Conservation (phyloP, 257 asterid species). For the Petunia secreta region DNA sequence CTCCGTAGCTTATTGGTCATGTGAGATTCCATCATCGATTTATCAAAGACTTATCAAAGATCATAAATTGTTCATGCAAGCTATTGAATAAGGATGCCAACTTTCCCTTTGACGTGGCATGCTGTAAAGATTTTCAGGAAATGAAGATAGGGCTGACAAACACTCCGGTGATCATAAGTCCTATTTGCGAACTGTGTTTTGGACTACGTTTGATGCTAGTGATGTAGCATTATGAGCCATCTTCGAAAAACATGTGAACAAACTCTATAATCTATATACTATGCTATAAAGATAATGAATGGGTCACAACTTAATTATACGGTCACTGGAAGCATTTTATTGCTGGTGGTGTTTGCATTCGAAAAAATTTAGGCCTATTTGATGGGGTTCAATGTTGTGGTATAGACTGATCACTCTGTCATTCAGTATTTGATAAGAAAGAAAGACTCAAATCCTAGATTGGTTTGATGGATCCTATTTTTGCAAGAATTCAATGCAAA, state of each 20-base stretch:
- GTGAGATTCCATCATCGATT: no score
- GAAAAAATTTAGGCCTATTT: background rate
- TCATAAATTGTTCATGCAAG: background rate
- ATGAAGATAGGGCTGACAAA: background rate
- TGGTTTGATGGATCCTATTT: background rate
- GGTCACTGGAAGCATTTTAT: background rate
- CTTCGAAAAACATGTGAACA: background rate
- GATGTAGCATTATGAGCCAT: background rate
- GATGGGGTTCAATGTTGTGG: background rate
- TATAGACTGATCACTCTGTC: background rate
- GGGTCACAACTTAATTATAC: background rate
- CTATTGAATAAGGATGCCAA: background rate
- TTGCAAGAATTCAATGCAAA: background rate
- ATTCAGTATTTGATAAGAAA: background rate
- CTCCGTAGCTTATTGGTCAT: background rate
- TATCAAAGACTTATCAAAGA: background rate
- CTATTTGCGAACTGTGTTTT: background rate
- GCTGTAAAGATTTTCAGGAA: background rate
- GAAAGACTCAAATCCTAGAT: background rate
- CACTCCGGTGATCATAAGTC: background rate
- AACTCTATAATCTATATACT: background rate
- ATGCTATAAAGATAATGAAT: background rate
- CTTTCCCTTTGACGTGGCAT: background rate
- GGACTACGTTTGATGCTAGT: conserved; percentile 22
- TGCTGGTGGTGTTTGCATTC: background rate